Evolutionary conservation across 2,329 filamentous ascomycete genomes (phyloP).

Genomic region (Microcyclosporella mali): DNA sequence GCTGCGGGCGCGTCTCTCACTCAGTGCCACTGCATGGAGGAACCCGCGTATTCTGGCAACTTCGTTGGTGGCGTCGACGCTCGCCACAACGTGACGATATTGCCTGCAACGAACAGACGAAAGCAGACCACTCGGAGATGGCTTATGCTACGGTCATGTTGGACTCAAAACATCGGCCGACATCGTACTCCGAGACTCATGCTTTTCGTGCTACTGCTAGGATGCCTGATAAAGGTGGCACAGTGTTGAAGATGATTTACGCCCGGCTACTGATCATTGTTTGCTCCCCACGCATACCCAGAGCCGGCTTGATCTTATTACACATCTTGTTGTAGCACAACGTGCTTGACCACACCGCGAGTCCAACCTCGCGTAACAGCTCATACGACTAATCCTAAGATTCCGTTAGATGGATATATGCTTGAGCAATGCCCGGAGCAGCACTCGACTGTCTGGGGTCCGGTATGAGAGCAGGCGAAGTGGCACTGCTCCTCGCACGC

Average conservation of each 20-base stretch:
- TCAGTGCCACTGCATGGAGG: constrained; percentile 54
- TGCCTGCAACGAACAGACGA: not conserved
- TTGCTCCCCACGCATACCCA: constrained; percentile 34
- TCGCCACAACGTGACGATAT: not conserved
- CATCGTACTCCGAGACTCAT: constrained; percentile 3
- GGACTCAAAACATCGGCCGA: not conserved
- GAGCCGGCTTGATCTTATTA: constrained; percentile 37
- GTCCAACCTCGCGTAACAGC: constrained; percentile 30
- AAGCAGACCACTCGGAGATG: not conserved
- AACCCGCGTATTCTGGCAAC: constrained; percentile 46
- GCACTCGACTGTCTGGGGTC: constrained; percentile 32
- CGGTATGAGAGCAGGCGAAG: constrained; percentile 30
- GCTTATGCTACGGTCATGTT: not conserved
- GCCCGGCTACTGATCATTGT: constrained; percentile 28
- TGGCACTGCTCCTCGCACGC: constrained; percentile 32
- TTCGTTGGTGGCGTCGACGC: constrained; percentile 8
- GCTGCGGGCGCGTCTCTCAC: constrained; percentile 43
- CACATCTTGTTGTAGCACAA: constrained; percentile 27
- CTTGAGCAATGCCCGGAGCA: constrained; percentile 32
- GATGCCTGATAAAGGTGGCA: constrained; percentile 18
- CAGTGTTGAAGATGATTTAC: constrained; percentile 15
- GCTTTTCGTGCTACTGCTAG: constrained; percentile 14
- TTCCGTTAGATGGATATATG: constrained; percentile 34
- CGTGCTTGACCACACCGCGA: constrained; percentile 36
- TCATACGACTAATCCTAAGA: constrained; percentile 33